Evolutionary conservation across 1,284 basidiomycete species (phyloP).

Genomic region (Leccinum subrobustum): DNA sequence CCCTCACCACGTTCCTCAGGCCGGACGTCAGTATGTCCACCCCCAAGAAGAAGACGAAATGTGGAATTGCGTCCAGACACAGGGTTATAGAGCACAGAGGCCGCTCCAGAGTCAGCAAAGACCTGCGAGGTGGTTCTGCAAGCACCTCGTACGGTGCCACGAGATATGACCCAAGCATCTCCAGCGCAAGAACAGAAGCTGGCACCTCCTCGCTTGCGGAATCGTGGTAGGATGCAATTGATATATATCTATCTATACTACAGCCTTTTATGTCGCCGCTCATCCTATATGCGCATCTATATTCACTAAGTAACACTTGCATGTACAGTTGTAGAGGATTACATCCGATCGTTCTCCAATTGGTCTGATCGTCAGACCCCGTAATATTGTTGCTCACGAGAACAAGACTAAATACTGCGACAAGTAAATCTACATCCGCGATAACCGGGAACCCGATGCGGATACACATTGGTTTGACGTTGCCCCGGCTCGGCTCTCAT

Average conservation of each 20-base stretch:
- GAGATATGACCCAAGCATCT: conserved; percentile 8
- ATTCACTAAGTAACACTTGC: conserved; percentile 20
- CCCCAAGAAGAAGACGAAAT: conserved; percentile 10
- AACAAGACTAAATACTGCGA: neutral
- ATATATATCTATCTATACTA: neutral
- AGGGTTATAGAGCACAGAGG: conserved; percentile 42
- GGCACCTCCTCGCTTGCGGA: conserved; percentile 4
- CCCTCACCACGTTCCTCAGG: conserved; percentile 50
- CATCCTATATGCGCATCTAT: conserved; percentile 3
- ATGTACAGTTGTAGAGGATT: neutral
- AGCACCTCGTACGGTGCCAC: conserved; percentile 17
- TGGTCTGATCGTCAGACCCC: neutral
- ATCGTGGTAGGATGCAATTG: neutral
- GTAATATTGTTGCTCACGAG: neutral
- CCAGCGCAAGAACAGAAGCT: conserved; percentile 8
- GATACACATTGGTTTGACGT: neutral
- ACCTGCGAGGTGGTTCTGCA: conserved; percentile 38
- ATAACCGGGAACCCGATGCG: neutral
- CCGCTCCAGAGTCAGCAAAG: conserved; percentile 56
- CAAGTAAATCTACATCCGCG: neutral
- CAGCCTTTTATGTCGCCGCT: neutral
- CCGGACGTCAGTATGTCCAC: conserved; percentile 34
- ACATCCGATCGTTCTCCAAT: neutral
- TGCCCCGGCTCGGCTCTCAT: conserved; percentile 16
- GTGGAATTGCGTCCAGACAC: conserved; percentile 4